A percentile compares a stretch with the other conserved stretches of the same genome.
Conservation (phyloP, 2,329 filamentous ascomycete species). For the Paraphaeosphaeria minitans region DNA sequence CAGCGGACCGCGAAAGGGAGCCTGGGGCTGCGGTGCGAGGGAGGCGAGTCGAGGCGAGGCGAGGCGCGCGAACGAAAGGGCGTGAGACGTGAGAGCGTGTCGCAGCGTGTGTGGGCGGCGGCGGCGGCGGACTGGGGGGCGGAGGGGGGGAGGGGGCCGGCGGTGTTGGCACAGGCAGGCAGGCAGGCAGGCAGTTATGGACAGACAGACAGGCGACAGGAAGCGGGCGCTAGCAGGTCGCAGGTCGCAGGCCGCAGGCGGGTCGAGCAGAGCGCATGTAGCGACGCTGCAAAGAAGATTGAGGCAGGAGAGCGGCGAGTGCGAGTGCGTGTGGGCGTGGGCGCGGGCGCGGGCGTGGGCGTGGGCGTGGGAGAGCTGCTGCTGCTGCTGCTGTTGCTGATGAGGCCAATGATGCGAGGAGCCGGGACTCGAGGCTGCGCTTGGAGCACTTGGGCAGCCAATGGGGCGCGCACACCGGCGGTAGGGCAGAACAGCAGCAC, state of each 20-base stretch:
- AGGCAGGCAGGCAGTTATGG: constrained; percentile 9
- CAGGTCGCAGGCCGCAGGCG: constrained; percentile 22
- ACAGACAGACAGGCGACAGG: constrained; percentile 1
- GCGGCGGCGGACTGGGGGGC: no score
- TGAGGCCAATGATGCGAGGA: constrained; percentile 35
- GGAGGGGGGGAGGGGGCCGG: constrained; percentile 1
- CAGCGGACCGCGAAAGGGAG: constrained; percentile 17
- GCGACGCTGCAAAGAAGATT: constrained; percentile 24
- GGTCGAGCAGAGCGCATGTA: constrained; percentile 34
- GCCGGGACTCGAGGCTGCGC: constrained; percentile 23
- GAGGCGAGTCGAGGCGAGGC: no score
- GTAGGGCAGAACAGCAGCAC: constrained; percentile 23
- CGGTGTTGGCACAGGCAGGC: constrained; percentile 16
- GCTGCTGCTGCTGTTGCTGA: constrained; percentile 23
- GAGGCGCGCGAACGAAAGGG: background rate
- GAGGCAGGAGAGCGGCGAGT: constrained; percentile 17
- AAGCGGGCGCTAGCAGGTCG: constrained; percentile 33
- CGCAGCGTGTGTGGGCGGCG: constrained; percentile 19
- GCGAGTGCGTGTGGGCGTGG: constrained; percentile 9
- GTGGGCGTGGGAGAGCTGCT: constrained; percentile 21
- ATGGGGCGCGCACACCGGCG: constrained; percentile 2
- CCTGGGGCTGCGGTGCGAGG: no score
- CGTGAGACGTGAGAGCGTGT: background rate
- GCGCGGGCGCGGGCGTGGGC: constrained; percentile 14
- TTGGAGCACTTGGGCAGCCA: background rate